These are phyloP conservation scores for Tillandsia fasciculata DNA, from an alignment of 176 grass and related monocot species.

Conservation along the genomic window DNA sequence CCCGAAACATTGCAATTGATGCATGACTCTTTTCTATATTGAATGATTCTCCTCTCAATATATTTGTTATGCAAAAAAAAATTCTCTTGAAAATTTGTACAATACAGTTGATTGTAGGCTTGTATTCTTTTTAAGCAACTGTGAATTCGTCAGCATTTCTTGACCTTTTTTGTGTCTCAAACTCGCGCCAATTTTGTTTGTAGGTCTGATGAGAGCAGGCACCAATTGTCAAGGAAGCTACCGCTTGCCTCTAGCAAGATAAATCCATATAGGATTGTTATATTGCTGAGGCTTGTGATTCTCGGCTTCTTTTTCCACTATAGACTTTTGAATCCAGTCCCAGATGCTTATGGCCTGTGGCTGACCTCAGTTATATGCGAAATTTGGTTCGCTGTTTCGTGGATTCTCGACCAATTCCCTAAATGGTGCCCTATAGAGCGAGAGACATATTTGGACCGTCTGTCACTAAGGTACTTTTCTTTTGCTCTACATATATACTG, in stretches of 20 bases:
- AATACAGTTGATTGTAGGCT: too few species aligned
- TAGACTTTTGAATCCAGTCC: constrained; percentile 52
- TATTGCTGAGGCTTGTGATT: constrained; percentile 38
- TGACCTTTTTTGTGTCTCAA: neutral
- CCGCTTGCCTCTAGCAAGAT: constrained; percentile 45
- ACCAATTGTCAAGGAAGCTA: constrained; percentile 38
- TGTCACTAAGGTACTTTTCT: constrained; percentile 48
- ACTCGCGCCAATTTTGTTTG: neutral
- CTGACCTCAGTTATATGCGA: constrained; percentile 53
- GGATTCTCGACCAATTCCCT: constrained; percentile 47
- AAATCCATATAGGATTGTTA: constrained; percentile 42
- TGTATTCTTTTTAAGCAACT: too few species aligned
- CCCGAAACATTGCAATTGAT: too few species aligned
- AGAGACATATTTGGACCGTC: constrained; percentile 69
- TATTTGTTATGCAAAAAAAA: too few species aligned
- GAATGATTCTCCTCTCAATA: too few species aligned
- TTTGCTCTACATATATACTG: neutral
- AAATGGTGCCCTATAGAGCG: constrained; percentile 51
- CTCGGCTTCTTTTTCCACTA: constrained; percentile 69
- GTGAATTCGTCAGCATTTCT: neutral
- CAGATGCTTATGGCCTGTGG: constrained; percentile 61
- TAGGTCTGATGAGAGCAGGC: constrained; percentile 37
- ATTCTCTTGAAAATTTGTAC: too few species aligned
- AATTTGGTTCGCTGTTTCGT: constrained; percentile 45
- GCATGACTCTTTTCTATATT: too few species aligned